These are phyloP conservation scores for Mucor lusitanicus DNA, from an alignment of 371 early-diverging fungal genomes.

Conservation along the genomic window DNA sequence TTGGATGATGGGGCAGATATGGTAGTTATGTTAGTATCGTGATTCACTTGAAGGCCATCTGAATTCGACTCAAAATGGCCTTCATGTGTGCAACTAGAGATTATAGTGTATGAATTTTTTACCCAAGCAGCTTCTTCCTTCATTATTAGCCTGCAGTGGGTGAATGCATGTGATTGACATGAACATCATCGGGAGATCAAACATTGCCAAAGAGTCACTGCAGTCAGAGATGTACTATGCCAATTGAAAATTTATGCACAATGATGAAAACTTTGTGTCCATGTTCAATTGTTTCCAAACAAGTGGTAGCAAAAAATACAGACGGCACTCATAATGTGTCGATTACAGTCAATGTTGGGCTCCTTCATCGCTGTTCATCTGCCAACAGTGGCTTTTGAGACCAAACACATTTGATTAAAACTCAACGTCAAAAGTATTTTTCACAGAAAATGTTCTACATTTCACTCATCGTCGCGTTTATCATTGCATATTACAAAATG, in stretches of 20 bases:
- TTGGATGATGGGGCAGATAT: too few relatives aligned
- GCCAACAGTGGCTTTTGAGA: constrained; percentile 1
- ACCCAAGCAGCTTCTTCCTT: too few relatives aligned
- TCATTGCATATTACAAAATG: constrained; percentile 1
- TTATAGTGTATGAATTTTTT: neutral
- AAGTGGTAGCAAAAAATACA: too few relatives aligned
- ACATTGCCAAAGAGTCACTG: neutral
- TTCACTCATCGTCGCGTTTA: neutral
- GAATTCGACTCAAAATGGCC: neutral
- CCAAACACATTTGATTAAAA: neutral
- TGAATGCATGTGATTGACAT: too few relatives aligned
- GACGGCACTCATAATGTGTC: too few relatives aligned
- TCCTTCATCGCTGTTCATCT: neutral
- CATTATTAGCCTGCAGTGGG: neutral
- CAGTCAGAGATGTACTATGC: neutral
- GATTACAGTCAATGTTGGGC: neutral
- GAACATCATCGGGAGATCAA: neutral
- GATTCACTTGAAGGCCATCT: neutral
- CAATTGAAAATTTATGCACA: neutral
- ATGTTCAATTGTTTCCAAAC: neutral
- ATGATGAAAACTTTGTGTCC: neutral
- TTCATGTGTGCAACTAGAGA: neutral
- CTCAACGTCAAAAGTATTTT: constrained; percentile 1
- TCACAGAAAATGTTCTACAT: neutral
- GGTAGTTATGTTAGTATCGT: too few relatives aligned